Evolutionary conservation across 352 stramenopile genomes (phyloP).

Genomic region (Phytophthora palmivora): DNA sequence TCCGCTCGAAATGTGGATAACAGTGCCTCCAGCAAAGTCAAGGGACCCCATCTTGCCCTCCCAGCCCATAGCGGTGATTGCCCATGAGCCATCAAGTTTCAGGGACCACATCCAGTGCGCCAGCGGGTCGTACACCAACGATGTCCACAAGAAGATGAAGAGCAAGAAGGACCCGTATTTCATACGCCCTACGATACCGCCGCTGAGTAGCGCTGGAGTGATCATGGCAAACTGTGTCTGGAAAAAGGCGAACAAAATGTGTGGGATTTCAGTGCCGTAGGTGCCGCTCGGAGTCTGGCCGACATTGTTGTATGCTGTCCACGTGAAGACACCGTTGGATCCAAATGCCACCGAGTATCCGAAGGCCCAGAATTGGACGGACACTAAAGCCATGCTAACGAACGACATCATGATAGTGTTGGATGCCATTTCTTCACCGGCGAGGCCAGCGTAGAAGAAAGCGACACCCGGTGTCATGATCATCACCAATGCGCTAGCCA

Average conservation of each 20-base stretch:
- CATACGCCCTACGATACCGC: constrained; percentile 85
- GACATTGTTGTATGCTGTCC: constrained; percentile 65
- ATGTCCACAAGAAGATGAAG: constrained; percentile 86
- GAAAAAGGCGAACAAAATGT: constrained; percentile 80
- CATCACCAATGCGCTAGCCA: constrained; percentile 64
- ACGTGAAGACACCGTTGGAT: constrained; percentile 65
- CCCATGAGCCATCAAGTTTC: constrained; percentile 65
- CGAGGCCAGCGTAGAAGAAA: constrained; percentile 89
- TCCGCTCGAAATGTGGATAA: constrained; percentile 85
- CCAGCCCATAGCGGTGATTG: constrained; percentile 56
- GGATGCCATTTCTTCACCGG: constrained; percentile 77
- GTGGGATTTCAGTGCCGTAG: constrained; percentile 69
- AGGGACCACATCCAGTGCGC: constrained; percentile 86
- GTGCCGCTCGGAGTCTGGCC: constrained; percentile 45
- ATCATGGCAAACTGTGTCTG: constrained; percentile 89
- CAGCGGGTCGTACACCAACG: constrained; percentile 86
- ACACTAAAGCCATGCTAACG: constrained; percentile 77
- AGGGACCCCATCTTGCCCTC: constrained; percentile 74
- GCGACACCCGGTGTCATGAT: constrained; percentile 78
- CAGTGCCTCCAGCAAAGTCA: constrained; percentile 87
- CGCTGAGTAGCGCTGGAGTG: constrained; percentile 75
- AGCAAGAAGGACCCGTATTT: constrained; percentile 78
- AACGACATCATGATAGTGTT: constrained; percentile 90
- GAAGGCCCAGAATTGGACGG: constrained; percentile 82
- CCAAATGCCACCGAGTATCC: constrained; percentile 79